phyloP scores from a whole-genome alignment of 306 rosid species.

The Dalbergia oliveri region DNA sequence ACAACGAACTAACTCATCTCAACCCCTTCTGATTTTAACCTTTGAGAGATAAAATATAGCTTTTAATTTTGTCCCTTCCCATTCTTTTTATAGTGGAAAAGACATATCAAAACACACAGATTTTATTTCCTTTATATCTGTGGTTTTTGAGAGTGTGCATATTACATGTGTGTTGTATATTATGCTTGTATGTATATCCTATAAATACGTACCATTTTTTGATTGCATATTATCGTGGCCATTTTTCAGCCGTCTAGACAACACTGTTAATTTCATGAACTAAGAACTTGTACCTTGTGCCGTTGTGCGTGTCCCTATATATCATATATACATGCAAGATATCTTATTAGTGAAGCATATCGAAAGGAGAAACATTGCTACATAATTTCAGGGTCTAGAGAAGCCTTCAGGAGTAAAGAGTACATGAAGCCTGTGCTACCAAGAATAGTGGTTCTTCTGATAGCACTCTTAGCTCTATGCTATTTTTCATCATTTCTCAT shows the following conservation, averaged over 20 bases:
- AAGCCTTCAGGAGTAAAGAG: background rate
- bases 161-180: background rate
- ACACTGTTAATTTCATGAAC: background rate
- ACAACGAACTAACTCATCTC: too few relatives aligned
- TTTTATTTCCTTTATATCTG: background rate
- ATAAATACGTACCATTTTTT: slow-evolving; percentile 18
- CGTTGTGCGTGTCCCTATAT: slow-evolving; percentile 1
- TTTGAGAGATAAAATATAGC: too few relatives aligned
- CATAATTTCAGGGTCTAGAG: slow-evolving; percentile 1
- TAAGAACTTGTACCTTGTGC: slow-evolving; percentile 1
- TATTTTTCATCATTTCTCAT: background rate
- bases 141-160: slow-evolving; percentile 30
- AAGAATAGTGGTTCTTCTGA: background rate
- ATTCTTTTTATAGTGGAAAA: background rate
- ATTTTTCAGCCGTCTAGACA: slow-evolving; percentile 9
- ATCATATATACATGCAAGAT: background rate
- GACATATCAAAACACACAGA: slow-evolving; percentile 34
- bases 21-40: too few relatives aligned
- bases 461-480: slow-evolving; percentile 5
- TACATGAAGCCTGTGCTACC: slow-evolving; percentile 14
- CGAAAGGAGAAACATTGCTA: background rate
- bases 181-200: background rate
- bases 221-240: slow-evolving; percentile 28
- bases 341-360: background rate
- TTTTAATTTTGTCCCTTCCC: too few relatives aligned